phyloP scores from a whole-genome alignment of 305 asterid genomes.

The Fraxinus ornus region DNA sequence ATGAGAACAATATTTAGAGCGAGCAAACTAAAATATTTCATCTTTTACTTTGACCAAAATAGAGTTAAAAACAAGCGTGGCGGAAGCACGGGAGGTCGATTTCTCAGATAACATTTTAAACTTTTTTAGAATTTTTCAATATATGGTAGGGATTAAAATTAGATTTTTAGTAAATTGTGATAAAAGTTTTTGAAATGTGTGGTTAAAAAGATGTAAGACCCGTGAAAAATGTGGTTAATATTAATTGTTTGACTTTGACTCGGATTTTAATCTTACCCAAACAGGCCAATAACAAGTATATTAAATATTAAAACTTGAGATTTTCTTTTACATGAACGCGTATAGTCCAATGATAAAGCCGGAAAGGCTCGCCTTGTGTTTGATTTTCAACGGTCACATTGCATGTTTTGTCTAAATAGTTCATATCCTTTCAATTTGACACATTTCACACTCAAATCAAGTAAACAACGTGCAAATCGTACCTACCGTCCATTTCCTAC shows the following conservation, averaged over 20 bases:
- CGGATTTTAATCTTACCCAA: no score
- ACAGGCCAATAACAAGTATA: no score
- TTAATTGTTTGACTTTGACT: no score
- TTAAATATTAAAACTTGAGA: not conserved
- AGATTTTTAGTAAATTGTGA: no score
- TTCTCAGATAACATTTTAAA: not conserved
- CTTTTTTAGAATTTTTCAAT: no score
- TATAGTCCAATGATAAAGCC: not conserved
- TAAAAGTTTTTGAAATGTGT: no score
- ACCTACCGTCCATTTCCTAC: no score
- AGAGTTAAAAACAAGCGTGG: not conserved
- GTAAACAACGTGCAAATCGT: no score
- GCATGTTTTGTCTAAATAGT: not conserved
- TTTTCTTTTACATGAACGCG: not conserved
- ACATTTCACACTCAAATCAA: no score
- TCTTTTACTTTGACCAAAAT: not conserved
- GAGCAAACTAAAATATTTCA: not conserved
- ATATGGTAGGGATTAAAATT: no score
- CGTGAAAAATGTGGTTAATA: no score
- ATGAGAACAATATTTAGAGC: not conserved
- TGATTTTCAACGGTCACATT: not conserved
- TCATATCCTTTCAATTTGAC: not conserved
- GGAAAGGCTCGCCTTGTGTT: not conserved
- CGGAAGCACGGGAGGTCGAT: not conserved
- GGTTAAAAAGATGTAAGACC: no score